phyloP scores from a whole-genome alignment of 192 early-diverging fungal genomes.

The Chytriomyces sp. region DNA sequence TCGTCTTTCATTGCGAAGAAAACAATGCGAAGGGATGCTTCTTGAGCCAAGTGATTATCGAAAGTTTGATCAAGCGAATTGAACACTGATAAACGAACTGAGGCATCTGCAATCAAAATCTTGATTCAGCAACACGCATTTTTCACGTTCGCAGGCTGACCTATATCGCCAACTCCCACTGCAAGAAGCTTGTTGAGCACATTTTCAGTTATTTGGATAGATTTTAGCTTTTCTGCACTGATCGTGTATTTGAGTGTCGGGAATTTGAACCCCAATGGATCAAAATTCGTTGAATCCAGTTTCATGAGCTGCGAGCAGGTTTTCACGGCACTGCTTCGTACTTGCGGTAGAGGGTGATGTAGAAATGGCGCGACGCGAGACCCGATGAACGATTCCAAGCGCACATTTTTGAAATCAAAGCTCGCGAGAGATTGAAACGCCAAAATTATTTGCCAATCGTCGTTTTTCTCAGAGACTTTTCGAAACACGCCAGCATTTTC shows the following conservation, averaged over 20 bases:
- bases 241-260: not conserved
- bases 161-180: not conserved
- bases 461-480: constrained; percentile 38
- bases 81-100: constrained; percentile 69
- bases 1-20: constrained; percentile 84
- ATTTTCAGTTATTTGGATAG: not conserved
- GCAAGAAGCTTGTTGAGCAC: constrained; percentile 8
- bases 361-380: constrained; percentile 18
- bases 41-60: constrained; percentile 77
- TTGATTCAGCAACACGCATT: not conserved
- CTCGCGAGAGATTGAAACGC: constrained; percentile 68
- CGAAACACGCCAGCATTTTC: constrained; percentile 48
- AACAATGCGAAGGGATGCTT: constrained; percentile 75
- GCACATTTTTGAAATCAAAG: constrained; percentile 67
- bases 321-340: constrained; percentile 31
- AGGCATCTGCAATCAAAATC: not conserved
- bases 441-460: constrained; percentile 60
- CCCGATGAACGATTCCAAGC: constrained; percentile 25
- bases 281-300: not conserved
- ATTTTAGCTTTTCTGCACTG: not conserved
- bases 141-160: constrained; percentile 25
- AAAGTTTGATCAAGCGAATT: constrained; percentile 69
- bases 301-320: constrained; percentile 32
- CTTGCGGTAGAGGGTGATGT: constrained; percentile 31
- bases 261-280: not conserved